Conservation (phyloP, 352 stramenopile genomes). For the Pythium grandisporangium region DNA sequence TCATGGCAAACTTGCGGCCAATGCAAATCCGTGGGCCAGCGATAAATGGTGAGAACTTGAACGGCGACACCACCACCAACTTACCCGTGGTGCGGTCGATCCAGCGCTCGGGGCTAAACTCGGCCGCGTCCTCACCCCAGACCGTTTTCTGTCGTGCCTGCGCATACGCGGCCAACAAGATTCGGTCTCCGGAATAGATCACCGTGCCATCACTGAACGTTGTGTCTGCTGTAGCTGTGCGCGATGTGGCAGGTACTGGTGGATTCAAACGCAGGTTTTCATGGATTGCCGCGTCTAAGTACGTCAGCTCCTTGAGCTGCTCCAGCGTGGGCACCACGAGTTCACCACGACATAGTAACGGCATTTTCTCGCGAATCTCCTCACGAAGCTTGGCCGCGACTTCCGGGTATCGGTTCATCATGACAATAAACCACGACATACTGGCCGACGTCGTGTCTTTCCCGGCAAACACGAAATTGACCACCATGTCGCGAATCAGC, state of each 20-base stretch:
- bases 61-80: constrained; percentile 10
- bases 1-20: constrained; percentile 34
- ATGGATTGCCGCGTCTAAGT: constrained; percentile 42
- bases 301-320: constrained; percentile 38
- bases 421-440: constrained; percentile 63
- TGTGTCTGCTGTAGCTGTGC: constrained; percentile 24
- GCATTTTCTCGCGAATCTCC: constrained; percentile 31
- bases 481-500: constrained; percentile 57
- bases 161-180: constrained; percentile 21
- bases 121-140: constrained; percentile 22
- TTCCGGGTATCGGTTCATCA: constrained; percentile 36
- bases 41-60: constrained; percentile 32
- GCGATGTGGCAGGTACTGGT: constrained; percentile 41
- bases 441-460: constrained; percentile 58
- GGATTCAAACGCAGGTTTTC: constrained; percentile 64
- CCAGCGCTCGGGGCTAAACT: constrained; percentile 26
- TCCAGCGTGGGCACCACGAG: constrained; percentile 19
- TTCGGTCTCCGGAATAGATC: constrained; percentile 12
- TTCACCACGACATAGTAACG: constrained; percentile 3
- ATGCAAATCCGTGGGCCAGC: constrained; percentile 44
- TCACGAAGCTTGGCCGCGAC: constrained; percentile 38
- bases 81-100: constrained; percentile 10
- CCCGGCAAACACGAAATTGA: constrained; percentile 66
- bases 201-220: constrained; percentile 35
- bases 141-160: constrained; percentile 14